Conservation (phyloP, 2,329 filamentous ascomycete genomes). For the Teratosphaeria nubilosa region DNA sequence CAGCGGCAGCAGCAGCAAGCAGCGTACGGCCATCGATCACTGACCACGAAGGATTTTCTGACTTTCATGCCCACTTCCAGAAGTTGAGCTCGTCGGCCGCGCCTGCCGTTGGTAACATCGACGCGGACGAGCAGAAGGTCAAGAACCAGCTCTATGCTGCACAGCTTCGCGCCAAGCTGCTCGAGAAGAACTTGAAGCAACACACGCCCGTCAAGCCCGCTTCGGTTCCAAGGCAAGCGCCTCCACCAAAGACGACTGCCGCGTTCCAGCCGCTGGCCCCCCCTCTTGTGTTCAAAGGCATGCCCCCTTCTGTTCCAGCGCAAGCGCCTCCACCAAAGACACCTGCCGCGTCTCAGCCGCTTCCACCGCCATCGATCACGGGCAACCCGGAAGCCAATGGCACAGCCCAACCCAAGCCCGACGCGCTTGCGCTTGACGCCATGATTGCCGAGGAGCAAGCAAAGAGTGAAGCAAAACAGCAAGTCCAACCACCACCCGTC, state of each 20-base stretch:
- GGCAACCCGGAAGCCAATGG: not conserved
- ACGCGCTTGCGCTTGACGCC: conserved; percentile 1
- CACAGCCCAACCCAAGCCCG: not conserved
- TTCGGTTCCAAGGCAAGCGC: not conserved
- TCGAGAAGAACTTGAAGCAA: conserved; percentile 16
- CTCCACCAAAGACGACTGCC: not conserved
- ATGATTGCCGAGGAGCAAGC: conserved; percentile 4
- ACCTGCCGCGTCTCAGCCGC: not conserved
- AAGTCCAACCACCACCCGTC: not conserved
- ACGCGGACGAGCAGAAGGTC: conserved; percentile 8
- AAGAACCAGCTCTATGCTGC: conserved; percentile 18
- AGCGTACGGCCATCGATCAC: conserved; percentile 2
- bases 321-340: not conserved
- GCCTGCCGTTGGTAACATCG: not conserved
- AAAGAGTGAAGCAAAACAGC: conserved; percentile 3
- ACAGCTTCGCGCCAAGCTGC: conserved; percentile 25
- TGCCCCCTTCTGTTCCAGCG: not conserved
- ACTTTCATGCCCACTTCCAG: not conserved
- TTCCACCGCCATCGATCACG: not conserved
- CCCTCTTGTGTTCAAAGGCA: not conserved
- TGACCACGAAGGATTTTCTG: not conserved
- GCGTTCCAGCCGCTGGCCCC: not conserved
- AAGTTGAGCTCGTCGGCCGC: not conserved
- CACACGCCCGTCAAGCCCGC: conserved; percentile 8
- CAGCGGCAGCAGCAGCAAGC: conserved; percentile 1